Evolutionary conservation across 2,329 filamentous ascomycete genomes (phyloP), one percentile per base, ranked within the genome.

Genomic region (Orbilia oligospora): DNA sequence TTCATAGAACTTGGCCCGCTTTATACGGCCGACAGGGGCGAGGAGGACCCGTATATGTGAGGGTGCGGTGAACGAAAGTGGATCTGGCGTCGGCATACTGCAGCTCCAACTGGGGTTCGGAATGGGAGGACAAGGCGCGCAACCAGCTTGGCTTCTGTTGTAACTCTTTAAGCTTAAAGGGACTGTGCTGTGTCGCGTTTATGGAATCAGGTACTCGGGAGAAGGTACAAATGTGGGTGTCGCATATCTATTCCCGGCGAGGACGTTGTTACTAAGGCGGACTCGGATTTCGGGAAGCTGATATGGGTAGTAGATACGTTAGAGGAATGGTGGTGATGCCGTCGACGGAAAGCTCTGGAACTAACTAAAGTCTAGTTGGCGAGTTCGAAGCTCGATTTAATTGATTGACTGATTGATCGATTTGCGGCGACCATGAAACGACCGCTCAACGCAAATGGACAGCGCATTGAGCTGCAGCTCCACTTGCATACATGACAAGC

Each of bases 41-140:
- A 97, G 89, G 82, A 97, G 89, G 80, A 92, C 93, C 86, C 93
- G 92, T 83, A 98, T 90, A 88, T 93, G 92, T 86, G 94, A 95
- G 84, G 94, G 94, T 85, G 94, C 92, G 87, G 94, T 90, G 85
- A 95, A 94, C 84, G 94, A 92, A 84, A 97, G 90, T 85, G 93
- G 91, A 87, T 97, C 95, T 86, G 92, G 88, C 86, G 89, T 91
- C 94, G 75, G 75, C 75, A 78, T 78, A 51, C 75, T 78, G 73
- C 67, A 72, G 68, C 18, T 70, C 27, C 36, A 56, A 22, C 44
- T 61, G 46, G 38, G 44, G 33, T 44, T 53, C 41, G 49, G 48
- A 30, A 48, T 36, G 44, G 67, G 27, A 46, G 33, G 51, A 56
- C 41, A 73, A 65, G 24, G 64, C 27, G 71, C 63, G 64, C 71